Evolutionary conservation across 441 rosid species (phyloP), one percentile per base, ranked within the genome.

Genomic region (Oxalis stricta): DNA sequence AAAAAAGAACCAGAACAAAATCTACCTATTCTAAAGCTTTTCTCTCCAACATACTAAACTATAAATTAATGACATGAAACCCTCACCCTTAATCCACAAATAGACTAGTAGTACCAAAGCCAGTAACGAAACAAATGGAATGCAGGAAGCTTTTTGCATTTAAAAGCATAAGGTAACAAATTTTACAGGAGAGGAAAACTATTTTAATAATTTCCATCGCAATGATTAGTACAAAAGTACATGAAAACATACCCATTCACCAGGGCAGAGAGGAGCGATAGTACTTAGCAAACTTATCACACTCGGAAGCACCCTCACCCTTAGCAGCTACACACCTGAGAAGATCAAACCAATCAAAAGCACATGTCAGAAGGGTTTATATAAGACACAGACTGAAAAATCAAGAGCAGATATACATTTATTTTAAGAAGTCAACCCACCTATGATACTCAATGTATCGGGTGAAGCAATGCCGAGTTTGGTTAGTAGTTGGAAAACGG

Each of bases 241-340:
- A 0, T 15, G 17, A 42, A 41, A 23, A 49, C 76, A 46, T 72
- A 92, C 99, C 99, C 99, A 92, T 79, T 92, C 99, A 32, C 83
- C 59, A 24, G 99, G 99, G 64, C 99, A 92, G 11, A 92, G 81
- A 42, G 99, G 45, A n/a, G 37, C 97, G 95, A 48, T 92, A 92
- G 60, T 73, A 92, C 69, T 84, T 92, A 23, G 99, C 74, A 31
- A 79, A 92, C 68, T 73, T 92, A 41, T 82, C 77, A 48, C 99
- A 92, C 49, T 92, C 99, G 16, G 70, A 61, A 33, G 96, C 96
- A 15, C 55, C 96, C 13, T 92, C 96, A 13, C 99, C 99, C 58
- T 92, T 87, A 12, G 92, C 94, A 60, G 94, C 94, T 32, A 71
- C 50, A 30, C 99, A 87, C 46, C 99, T 92, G 50, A 20, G 37